Evolutionary conservation across 1,284 basidiomycete species (phyloP), one percentile per base, ranked within the genome.

Genomic region (Malassezia sp.): DNA sequence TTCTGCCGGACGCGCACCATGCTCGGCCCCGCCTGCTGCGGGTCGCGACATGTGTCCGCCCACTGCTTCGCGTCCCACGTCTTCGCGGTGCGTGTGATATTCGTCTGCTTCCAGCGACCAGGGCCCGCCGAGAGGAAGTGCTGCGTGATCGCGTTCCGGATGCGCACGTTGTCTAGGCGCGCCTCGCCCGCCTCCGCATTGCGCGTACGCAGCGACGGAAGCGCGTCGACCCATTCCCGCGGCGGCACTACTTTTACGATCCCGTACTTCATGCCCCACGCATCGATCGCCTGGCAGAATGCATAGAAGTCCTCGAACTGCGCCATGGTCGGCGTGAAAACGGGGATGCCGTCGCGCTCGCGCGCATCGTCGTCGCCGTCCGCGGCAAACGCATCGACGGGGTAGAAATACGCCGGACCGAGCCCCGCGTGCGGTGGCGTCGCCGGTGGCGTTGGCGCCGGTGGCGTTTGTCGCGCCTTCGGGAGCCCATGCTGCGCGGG

Each of bases 241-340:
- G 67, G 67, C 3, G 67, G 63, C 7, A 68, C 49, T 18, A 70
- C 47, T 34, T 70, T 70, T 52, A 70, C 60, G 36, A 68, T 68
- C 24, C 67, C 67, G 24, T 47, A 54, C 20, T 56, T 51, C 67
- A 70, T 70, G 27, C 67, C 67, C 63, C 63, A 70, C 7, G 37
- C 42, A 49, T 70, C 63, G 45, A 70, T 60, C 27, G 57, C 58
- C 26, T 61, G 50, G 45, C 63, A 67, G 47, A 57, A 61, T 11
- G 56, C 53, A 38, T 70, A 63, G 34, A 70, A 70, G 56, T 70
- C 63, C 12, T 45, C 36, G 36, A 70, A 70, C 37, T 67, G 57
- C 35, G 55, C 57, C 59, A 67, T 63, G 15, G 65, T 67, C 9
- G 67, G 67, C 39, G 59, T 42, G 32, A 70, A 70, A n/a, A 70